Conservation (phyloP, 140 eudicot genomes). For the Eryngium alpinum region DNA sequence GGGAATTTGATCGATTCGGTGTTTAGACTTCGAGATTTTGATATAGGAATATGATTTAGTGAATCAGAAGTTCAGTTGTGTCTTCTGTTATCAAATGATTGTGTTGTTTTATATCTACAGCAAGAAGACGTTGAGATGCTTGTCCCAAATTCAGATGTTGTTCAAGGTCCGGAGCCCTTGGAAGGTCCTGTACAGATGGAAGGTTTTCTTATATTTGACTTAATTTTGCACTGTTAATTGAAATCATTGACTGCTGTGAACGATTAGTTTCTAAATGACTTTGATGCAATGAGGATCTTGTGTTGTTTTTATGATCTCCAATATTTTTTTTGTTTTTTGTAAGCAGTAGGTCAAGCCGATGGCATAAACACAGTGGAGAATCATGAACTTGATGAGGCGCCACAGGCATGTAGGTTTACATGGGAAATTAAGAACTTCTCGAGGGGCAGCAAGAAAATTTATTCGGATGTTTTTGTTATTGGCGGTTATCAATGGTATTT, state of each 20-base stretch:
- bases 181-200: slow-evolving; percentile 40
- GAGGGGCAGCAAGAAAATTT: slow-evolving; percentile 54
- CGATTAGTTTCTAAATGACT: slow-evolving; percentile 5
- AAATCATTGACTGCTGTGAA: not conserved
- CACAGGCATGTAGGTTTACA: slow-evolving; percentile 53
- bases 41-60: slow-evolving; percentile 16
- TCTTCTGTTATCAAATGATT: slow-evolving; percentile 20
- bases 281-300: slow-evolving; percentile 8
- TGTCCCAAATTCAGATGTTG: slow-evolving; percentile 53
- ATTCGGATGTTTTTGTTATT: slow-evolving; percentile 58
- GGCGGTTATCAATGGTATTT: slow-evolving; percentile 90
- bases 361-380: slow-evolving; percentile 45
- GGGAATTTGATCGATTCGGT: not conserved
- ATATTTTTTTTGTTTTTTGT: not conserved
- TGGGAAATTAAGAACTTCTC: slow-evolving; percentile 74
- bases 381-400: slow-evolving; percentile 62
- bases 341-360: slow-evolving; percentile 52
- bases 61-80: not conserved
- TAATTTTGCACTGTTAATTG: not conserved
- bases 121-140: slow-evolving; percentile 68
- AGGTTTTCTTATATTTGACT: not conserved
- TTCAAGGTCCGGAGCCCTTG: slow-evolving; percentile 64
- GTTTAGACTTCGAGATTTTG: slow-evolving; percentile 54
- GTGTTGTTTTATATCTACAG: slow-evolving; percentile 27
- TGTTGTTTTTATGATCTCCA: not conserved